Base-by-base conservation (phyloP, 306 rosid genomes). In the Geum urbanum region DNA sequence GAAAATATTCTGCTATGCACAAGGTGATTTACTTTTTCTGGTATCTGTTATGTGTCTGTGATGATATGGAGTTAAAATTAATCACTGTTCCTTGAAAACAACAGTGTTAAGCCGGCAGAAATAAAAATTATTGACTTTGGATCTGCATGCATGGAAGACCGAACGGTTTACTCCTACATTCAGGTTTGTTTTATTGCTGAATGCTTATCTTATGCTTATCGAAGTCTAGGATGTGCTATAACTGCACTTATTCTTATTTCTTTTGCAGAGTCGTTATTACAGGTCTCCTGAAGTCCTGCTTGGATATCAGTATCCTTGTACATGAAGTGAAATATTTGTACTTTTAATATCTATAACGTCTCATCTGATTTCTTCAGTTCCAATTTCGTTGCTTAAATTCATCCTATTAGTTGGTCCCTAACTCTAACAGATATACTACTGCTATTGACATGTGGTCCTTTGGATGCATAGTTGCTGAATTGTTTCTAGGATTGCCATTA, bases 371-470 rank as follows among this genome's bases (percentile, higher is more conserved):
- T 67, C 46, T 13, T 53, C 60, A 37, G 24, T 49, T 35, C 37
- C 64, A 19, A 27, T 5, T 37, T 71, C 39, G 72, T 12, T 20
- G 14, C 37, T 46, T 63, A 75, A 40, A 52, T 69, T 71, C 66
- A 20, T 66, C 75, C 52, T 52, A 48, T 66, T 55, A 19, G 24
- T 69, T 74, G 50, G 79, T 72, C 81, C 97, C 84, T 89, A 79
- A 86, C 84, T 74, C 48, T 53, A 54, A 53, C 70, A 95, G 99
- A 83, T 95, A 95, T 81, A 83, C 92, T 44, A 89, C 99, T n/a
- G 95, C 95, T 60, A 95, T 95, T 53, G 99, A 95, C 82, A 95
- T 95, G 99, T 95, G 99, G 99, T 95, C 99, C 83, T 95, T 95
- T 82, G 99, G 99, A 76, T 95, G 99, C 87, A 95, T 95, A 74